phyloP scores from a whole-genome alignment of 352 stramenopile genomes.

The Pythium dissimile region DNA sequence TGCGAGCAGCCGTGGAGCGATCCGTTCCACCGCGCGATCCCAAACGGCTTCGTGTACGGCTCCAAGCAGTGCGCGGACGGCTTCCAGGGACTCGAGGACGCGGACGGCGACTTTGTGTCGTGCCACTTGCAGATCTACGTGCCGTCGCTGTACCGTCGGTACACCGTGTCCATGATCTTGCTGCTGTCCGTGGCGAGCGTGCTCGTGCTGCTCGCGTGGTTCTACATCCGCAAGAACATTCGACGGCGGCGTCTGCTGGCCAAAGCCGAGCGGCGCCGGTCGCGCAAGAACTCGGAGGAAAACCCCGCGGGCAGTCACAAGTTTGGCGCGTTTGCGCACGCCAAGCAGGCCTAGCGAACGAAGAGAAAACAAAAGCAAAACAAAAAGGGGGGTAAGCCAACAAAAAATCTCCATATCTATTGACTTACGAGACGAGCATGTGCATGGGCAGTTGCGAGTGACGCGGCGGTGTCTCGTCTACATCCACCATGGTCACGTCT shows the following conservation, averaged over 20 bases:
- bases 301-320: constrained; percentile 38
- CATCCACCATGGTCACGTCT: constrained; percentile 8
- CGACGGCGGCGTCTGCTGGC: constrained; percentile 73
- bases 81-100: constrained; percentile 92
- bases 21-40: constrained; percentile 64
- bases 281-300: constrained; percentile 67
- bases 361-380: constrained; percentile 8
- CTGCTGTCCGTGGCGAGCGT: constrained; percentile 65
- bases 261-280: constrained; percentile 89
- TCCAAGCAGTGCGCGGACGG: constrained; percentile 89
- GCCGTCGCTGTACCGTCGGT: constrained; percentile 79
- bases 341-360: constrained; percentile 44
- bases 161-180: constrained; percentile 76
- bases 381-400: background rate
- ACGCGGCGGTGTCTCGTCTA: constrained; percentile 5
- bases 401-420: no score
- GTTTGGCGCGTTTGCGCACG: constrained; percentile 48
- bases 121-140: constrained; percentile 96
- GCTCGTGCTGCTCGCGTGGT: constrained; percentile 76
- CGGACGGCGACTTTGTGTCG: constrained; percentile 84
- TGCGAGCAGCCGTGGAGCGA: constrained; percentile 87
- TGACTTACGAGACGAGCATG: constrained; percentile 66
- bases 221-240: constrained; percentile 83
- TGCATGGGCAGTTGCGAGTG: constrained; percentile 53
- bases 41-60: constrained; percentile 89